phyloP scores from a whole-genome alignment of 257 asterid genomes.

The Solanum chiquidenum region DNA sequence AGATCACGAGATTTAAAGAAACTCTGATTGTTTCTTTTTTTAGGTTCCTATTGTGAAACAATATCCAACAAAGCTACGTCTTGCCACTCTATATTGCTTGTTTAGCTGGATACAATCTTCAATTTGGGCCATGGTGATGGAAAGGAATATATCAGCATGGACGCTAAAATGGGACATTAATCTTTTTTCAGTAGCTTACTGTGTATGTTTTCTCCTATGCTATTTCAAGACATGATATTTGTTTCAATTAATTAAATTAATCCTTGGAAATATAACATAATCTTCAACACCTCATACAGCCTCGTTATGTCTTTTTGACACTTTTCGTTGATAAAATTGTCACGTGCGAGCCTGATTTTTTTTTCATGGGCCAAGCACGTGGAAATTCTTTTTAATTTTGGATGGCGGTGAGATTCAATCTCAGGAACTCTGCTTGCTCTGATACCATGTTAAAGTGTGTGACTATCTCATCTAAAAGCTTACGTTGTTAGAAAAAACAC shows the following conservation, averaged over 20 bases:
- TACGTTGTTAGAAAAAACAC: fast-evolving
- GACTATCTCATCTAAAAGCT: not conserved
- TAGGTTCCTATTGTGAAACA: slow-evolving; percentile 44
- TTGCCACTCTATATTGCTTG: slow-evolving; percentile 42
- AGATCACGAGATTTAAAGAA: too few relatives aligned
- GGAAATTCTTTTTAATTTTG: too few relatives aligned
- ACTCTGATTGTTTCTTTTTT: not conserved
- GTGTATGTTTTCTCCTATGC: slow-evolving; percentile 26
- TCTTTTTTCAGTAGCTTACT: slow-evolving; percentile 51
- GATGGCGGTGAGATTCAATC: not conserved
- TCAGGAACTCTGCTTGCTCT: too few relatives aligned
- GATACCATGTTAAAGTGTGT: not conserved
- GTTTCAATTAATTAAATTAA: not conserved
- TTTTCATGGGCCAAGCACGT: fast-evolving
- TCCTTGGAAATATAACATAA: not conserved
- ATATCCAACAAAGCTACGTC: slow-evolving; percentile 46
- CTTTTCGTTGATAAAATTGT: fast-evolving
- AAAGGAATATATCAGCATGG: slow-evolving; percentile 45
- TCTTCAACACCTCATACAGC: not conserved
- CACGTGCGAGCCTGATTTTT: fast-evolving
- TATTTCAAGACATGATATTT: not conserved
- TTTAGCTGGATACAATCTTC: slow-evolving; percentile 58
- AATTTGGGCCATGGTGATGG: slow-evolving; percentile 43
- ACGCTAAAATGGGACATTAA: slow-evolving; percentile 48
- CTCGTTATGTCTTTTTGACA: not conserved